Evolutionary conservation across 805 yeast genomes (phyloP).

Genomic region (Schwanniomyces sp.): DNA sequence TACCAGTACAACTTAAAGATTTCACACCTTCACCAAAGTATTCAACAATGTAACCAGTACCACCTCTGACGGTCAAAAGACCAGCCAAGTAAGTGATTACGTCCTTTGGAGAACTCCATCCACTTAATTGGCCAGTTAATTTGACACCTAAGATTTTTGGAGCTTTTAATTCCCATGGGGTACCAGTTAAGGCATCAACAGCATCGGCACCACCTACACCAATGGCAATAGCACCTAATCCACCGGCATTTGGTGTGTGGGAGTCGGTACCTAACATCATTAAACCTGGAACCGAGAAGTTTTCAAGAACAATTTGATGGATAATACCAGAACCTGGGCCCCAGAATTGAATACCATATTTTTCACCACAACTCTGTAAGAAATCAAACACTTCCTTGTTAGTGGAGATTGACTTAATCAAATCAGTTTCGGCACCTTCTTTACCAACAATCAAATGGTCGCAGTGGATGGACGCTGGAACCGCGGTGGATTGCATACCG

Average conservation of each 20-base stretch:
- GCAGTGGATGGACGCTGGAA: constrained; percentile 96
- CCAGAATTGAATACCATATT: constrained; percentile 98
- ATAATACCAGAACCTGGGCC: constrained; percentile 99
- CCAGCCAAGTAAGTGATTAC: constrained; percentile 94
- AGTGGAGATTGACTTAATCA: constrained; percentile 74
- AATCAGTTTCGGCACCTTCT: constrained; percentile 84
- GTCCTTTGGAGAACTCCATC: constrained; percentile 98
- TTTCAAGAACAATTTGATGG: constrained; percentile 96
- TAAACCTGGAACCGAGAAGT: constrained; percentile 94
- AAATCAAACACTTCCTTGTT: constrained; percentile 96
- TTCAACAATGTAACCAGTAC: constrained; percentile 95
- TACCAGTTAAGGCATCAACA: constrained; percentile 94
- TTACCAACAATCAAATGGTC: constrained; percentile 98
- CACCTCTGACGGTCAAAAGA: constrained; percentile 91
- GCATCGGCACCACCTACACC: constrained; percentile 99
- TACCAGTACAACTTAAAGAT: constrained; percentile 91
- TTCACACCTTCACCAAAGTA: constrained; percentile 95
- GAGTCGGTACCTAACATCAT: constrained; percentile 98
- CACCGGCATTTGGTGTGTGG: constrained; percentile 99
- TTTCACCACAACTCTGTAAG: constrained; percentile 87
- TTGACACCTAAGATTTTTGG: constrained; percentile 94
- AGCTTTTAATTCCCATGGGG: constrained; percentile 99
- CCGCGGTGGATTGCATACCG: constrained; percentile 81
- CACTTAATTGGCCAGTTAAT: constrained; percentile 82
- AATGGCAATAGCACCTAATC: constrained; percentile 96